These are phyloP conservation scores for Schwanniomyces occidentalis DNA, from an alignment of 805 yeast genomes.

Conservation along the genomic window DNA sequence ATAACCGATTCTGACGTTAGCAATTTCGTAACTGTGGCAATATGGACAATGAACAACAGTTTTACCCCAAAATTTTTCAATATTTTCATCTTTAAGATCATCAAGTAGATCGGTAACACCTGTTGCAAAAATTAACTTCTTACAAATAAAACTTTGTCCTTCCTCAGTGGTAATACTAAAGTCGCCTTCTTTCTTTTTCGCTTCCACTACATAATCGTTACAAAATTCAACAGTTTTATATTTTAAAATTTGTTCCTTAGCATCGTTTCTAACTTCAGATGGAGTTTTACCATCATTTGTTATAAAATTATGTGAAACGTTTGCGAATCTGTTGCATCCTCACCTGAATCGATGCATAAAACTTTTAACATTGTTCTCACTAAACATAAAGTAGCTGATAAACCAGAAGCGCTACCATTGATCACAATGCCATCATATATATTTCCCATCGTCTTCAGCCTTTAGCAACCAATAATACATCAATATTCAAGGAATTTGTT, in stretches of 20 bases:
- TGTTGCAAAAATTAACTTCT: slow-evolving; percentile 10
- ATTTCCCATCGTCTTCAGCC: too few relatives aligned
- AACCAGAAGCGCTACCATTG: slow-evolving; percentile 13
- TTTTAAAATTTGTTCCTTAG: background rate
- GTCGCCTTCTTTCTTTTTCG: background rate
- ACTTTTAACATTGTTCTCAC: slow-evolving; percentile 10
- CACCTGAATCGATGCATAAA: slow-evolving; percentile 11
- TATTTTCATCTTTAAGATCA: slow-evolving; percentile 6
- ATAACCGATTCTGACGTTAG: slow-evolving; percentile 9
- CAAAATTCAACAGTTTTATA: background rate
- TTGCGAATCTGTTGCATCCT: slow-evolving; percentile 15
- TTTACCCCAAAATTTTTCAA: slow-evolving; percentile 16
- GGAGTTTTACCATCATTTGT: slow-evolving; percentile 13
- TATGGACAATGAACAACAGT: slow-evolving; percentile 11
- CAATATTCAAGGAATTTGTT: too few relatives aligned
- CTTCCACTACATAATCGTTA: background rate
- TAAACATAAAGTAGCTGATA: slow-evolving; percentile 11
- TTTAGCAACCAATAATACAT: too few relatives aligned
- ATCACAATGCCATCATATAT: slow-evolving; percentile 11
- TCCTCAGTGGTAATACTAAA: background rate
- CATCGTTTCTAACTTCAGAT: slow-evolving; percentile 1
- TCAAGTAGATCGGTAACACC: slow-evolving; percentile 13
- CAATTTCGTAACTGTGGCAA: slow-evolving; percentile 15
- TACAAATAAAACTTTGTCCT: slow-evolving; percentile 1
- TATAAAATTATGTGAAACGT: slow-evolving; percentile 12